Evolutionary conservation across 805 yeast species (phyloP), one percentile per base, ranked within the genome.

Genomic region (Saturnispora gosingensis): DNA sequence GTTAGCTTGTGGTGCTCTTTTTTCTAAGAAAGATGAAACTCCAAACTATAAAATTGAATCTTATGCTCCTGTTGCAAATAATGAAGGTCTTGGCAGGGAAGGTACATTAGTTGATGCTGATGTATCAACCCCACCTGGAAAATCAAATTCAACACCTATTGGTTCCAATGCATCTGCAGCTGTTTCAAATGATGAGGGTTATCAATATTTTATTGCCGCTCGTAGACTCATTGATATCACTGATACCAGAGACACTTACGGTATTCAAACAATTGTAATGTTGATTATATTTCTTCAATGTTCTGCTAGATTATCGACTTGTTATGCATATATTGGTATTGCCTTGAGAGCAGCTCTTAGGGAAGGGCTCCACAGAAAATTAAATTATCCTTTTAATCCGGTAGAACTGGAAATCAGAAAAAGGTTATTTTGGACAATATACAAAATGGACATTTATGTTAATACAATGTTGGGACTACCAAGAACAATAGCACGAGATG

Each of bases 401-500:
- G 81, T 89, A 34, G 95, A 87, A 62, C 71, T 81, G 38, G 96
- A 90, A 61, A 84, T 87, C 1, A 73, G 95, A 54, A 89, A 88
- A 66, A 73, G 97, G 53, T 68, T 90, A 42, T 89, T 89, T 64
- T 89, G 91, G 86, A 84, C 96, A 1, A 83, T 89, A 55, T 85
- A 86, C 65, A 89, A 89, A 64, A 85, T 88, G 84, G 97, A 90
- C 62, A 81, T 88, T 43, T 89, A 90, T 64, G 86, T 88, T 60
- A 87, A 86, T 64, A 85, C 96, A 8, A 81, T 89, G 70, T 65
- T 90, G 56, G 97, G 96, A 1, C 71, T 89, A 48, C 97, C 97
- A 1, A 72, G 88, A 53, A 78, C 89, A 2, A 77, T 88, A 16
- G 72, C 79, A 46, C 85, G 83, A 54, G 86, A 82, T 55, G 95